Percentiles rank a stretch among this genome's conserved stretches.
Evolutionary conservation across 1,284 basidiomycete species (phyloP).

Genomic region (Ustilago hordei): DNA sequence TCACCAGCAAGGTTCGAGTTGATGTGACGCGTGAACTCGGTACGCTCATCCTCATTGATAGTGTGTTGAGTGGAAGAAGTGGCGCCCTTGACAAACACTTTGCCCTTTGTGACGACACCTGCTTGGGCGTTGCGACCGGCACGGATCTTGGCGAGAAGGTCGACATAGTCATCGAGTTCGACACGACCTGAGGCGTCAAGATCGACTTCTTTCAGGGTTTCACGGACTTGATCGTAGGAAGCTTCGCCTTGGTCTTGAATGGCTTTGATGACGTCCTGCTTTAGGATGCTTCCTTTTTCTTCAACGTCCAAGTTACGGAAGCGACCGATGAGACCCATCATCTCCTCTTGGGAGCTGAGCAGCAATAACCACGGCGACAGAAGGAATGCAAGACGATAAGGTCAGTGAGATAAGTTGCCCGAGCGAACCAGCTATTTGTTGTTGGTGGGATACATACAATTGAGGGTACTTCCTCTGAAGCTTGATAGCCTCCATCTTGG

Average conservation of each 20-base stretch:
- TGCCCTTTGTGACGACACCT: conserved; percentile 75
- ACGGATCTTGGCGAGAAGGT: conserved; percentile 85
- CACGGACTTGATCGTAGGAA: conserved; percentile 70
- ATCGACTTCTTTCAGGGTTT: conserved; percentile 91
- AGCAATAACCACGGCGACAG: neutral
- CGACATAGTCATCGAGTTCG: conserved; percentile 97
- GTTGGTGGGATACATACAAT: conserved; percentile 71
- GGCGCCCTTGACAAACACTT: conserved; percentile 92
- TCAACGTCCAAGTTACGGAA: conserved; percentile 67
- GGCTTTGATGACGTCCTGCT: conserved; percentile 66
- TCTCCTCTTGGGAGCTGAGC: conserved; percentile 68
- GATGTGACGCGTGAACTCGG: conserved; percentile 97
- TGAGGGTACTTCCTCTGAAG: conserved; percentile 94
- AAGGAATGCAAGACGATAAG: neutral
- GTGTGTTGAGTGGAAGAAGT: conserved; percentile 97
- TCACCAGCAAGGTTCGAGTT: conserved; percentile 92
- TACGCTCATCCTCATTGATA: conserved; percentile 95
- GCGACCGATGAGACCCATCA: conserved; percentile 66
- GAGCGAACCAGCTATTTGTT: neutral
- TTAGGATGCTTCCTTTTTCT: conserved; percentile 64
- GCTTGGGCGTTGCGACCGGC: conserved; percentile 71
- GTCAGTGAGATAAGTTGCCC: neutral
- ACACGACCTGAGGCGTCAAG: conserved; percentile 95
- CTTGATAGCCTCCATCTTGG: conserved; percentile 81
- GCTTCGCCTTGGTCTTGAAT: conserved; percentile 61